Base-by-base conservation (phyloP, 805 yeast species). In the Candida broadrunensis region DNA sequence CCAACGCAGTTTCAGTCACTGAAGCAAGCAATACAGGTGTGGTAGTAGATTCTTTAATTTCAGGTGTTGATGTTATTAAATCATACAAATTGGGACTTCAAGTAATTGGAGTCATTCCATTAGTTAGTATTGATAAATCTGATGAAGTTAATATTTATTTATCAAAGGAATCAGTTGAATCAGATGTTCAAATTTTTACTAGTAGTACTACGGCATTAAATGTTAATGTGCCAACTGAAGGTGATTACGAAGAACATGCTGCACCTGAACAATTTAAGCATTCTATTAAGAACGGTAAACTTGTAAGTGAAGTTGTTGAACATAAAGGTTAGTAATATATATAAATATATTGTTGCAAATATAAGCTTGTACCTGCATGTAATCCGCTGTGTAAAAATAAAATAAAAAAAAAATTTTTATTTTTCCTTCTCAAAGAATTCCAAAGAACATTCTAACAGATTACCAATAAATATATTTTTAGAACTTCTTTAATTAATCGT, bases 211-310 rank as follows among this genome's bases (percentile, higher is more conserved):
- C 97, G 0, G 77, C 95, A 3, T 70, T 93, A 61, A 93, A 93
- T 61, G 72, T 93, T 51, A 88, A 90, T 56, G 74, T 88, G 34
- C 96, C 96, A 20, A 76, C 75, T 35, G 78, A 71, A 13, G 88
- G 80, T 29, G 96, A 91, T 60, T 82, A 77, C 63, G 77, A 72
- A 39, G 99, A 93, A 63, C 67, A 80, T 40, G 82, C 96, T 7
- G 78, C 86, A 32, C 97, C 98, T 7, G 99, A 93, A 65, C 99
- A 93, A 69, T 76, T 93, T 63, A 78, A 80, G 56, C 96, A 88
- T 64, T 71, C 77, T 14, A 70, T 87, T 46, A 70, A 65, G 39
- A 61, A 65, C 34, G 93, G 91, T 21, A 76, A 77, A 55, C 63
- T 90, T 45, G 70, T 73, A 25, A 80, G 87, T 50, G 73, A 77